Evolutionary conservation across 2,329 filamentous ascomycete species (phyloP).

Genomic region (Colletotrichum orchidophilum): DNA sequence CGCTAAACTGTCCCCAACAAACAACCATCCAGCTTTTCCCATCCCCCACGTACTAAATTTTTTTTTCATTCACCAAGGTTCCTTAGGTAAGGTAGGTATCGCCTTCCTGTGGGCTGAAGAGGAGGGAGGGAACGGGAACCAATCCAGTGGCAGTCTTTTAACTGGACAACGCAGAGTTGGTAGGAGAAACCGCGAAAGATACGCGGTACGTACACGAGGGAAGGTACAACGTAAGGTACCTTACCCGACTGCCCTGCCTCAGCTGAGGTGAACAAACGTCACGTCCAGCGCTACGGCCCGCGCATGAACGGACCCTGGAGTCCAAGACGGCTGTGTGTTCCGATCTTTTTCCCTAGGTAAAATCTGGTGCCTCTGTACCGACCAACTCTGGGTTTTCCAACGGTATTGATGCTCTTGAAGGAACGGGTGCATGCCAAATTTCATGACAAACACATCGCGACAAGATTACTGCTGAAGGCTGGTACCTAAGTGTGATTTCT

Average conservation of each 20-base stretch:
- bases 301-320: slow-evolving; percentile 26
- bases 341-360: not conserved
- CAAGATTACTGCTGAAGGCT: not conserved
- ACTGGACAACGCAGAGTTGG: not conserved
- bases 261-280: slow-evolving; percentile 19
- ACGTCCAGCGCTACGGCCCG: slow-evolving; percentile 17
- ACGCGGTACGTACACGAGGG: not conserved
- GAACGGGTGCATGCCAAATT: no score
- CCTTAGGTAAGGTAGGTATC: not conserved
- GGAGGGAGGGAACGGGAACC: not conserved
- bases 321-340: slow-evolving; percentile 1
- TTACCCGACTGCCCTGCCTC: not conserved
- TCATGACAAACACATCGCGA: not conserved
- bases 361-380: not conserved
- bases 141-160: not conserved
- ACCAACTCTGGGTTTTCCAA: not conserved
- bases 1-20: slow-evolving; percentile 16
- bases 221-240: not conserved
- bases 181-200: not conserved
- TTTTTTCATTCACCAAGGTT: not conserved
- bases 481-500: not conserved
- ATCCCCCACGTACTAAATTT: not conserved
- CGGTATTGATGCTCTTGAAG: no score
- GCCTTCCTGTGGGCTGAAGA: not conserved
- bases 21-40: slow-evolving; percentile 2